A percentile compares a stretch with the other conserved stretches of the same genome.
Conservation (phyloP, 768 basidiomycete species). For the Mycena olivaceomarginata region DNA sequence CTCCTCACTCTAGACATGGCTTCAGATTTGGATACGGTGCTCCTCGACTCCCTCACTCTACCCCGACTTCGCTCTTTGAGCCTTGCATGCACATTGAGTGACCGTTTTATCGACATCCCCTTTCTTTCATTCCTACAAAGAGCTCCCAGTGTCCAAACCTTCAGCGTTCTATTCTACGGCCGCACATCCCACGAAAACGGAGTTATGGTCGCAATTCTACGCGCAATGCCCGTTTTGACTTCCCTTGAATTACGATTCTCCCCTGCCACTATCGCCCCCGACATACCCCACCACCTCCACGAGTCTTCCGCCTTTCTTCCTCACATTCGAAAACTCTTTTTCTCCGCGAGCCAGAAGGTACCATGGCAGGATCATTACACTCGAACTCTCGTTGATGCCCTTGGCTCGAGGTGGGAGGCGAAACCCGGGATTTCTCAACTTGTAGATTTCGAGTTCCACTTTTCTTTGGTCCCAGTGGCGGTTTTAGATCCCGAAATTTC, state of each 20-base stretch:
- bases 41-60: not conserved
- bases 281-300: not conserved
- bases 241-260: not conserved
- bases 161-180: not conserved
- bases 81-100: not conserved
- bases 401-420: not conserved
- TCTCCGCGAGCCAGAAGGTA: not conserved
- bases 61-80: not conserved
- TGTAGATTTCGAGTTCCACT: not conserved
- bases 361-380: not conserved
- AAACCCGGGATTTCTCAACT: not conserved
- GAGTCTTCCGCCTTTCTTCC: constrained; percentile 1
- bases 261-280: not conserved
- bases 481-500: not conserved
- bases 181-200: not conserved
- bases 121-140: not conserved
- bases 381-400: not conserved
- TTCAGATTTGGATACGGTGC: not conserved
- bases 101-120: not conserved
- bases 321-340: not conserved
- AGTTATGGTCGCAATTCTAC: not conserved
- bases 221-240: not conserved
- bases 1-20: not conserved
- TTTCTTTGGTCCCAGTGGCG: not conserved
- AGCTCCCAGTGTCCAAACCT: not conserved